A percentile compares a stretch with the other conserved stretches of the same genome.
phyloP scores from a whole-genome alignment of 225 moss, liverwort and hornwort genomes.

The Bryum argenteum region DNA sequence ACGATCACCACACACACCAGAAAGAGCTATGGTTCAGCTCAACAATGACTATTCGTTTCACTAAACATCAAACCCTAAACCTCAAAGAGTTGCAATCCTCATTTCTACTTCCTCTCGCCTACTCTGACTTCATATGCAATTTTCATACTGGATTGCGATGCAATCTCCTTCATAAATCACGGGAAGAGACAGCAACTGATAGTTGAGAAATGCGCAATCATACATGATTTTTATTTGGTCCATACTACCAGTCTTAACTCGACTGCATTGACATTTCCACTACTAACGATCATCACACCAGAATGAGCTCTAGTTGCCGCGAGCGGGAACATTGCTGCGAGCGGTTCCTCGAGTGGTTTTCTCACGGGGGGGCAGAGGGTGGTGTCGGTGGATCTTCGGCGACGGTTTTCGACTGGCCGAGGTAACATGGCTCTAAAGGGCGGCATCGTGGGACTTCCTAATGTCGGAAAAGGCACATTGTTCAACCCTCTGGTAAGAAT shows the following conservation, averaged over 20 bases:
- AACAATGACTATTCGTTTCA: neutral
- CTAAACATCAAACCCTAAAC: conserved; percentile 14
- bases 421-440: conserved; percentile 91
- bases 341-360: conserved; percentile 10
- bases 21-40: conserved; percentile 4
- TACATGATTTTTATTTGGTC: too few species aligned
- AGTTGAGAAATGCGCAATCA: too few species aligned
- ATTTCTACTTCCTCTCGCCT: neutral
- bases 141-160: too few species aligned
- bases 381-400: conserved; percentile 28
- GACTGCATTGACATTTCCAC: too few species aligned
- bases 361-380: conserved; percentile 42
- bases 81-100: neutral
- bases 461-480: conserved; percentile 91
- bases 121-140: too few species aligned
- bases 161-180: too few species aligned
- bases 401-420: conserved; percentile 47
- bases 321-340: neutral
- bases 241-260: too few species aligned
- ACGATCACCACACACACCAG: neutral
- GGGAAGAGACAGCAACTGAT: too few species aligned
- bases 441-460: conserved; percentile 96
- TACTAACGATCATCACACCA: too few species aligned
- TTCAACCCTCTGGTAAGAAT: conserved; percentile 83
- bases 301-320: too few species aligned